Conservation (phyloP, 768 basidiomycete species). For the Hysterangium stoloniferum region DNA sequence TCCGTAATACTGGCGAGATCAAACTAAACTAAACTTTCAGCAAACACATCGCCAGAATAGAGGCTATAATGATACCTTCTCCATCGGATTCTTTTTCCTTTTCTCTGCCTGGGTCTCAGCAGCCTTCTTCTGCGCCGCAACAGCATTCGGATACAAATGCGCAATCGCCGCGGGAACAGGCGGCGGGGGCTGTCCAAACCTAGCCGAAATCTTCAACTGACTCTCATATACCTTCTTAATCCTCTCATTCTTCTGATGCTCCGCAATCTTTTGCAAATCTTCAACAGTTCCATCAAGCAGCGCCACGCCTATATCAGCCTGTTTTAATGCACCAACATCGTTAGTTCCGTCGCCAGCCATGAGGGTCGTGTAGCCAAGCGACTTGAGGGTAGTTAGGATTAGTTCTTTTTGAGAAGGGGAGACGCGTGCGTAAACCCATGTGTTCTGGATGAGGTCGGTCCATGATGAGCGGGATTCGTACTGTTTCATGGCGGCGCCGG, state of each 20-base stretch:
- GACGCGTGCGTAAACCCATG: constrained; percentile 98
- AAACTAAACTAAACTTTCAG: constrained; percentile 41
- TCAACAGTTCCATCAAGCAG: constrained; percentile 85
- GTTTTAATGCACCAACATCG: constrained; percentile 96
- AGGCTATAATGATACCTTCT: constrained; percentile 52
- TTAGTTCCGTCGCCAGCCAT: constrained; percentile 99
- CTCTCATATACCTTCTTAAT: constrained; percentile 97
- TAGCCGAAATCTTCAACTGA: constrained; percentile 80
- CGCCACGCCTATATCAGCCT: constrained; percentile 95
- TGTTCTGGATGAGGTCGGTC: constrained; percentile 82
- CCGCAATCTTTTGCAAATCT: constrained; percentile 89
- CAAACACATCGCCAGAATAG: neutral
- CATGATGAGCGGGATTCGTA: constrained; percentile 65
- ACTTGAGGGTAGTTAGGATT: constrained; percentile 86
- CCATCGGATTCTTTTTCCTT: constrained; percentile 79
- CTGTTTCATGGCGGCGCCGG: constrained; percentile 88
- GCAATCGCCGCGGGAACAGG: constrained; percentile 86
- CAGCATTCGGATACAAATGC: constrained; percentile 82
- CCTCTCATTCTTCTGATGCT: constrained; percentile 81
- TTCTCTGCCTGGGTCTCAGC: constrained; percentile 56
- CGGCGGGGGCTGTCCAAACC: constrained; percentile 91
- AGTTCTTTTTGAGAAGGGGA: constrained; percentile 93
- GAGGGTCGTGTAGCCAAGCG: constrained; percentile 83
- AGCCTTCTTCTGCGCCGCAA: constrained; percentile 80
- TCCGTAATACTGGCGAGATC: constrained; percentile 73